Conservation (phyloP, 768 basidiomycete genomes). For the Pisolithus albus region DNA sequence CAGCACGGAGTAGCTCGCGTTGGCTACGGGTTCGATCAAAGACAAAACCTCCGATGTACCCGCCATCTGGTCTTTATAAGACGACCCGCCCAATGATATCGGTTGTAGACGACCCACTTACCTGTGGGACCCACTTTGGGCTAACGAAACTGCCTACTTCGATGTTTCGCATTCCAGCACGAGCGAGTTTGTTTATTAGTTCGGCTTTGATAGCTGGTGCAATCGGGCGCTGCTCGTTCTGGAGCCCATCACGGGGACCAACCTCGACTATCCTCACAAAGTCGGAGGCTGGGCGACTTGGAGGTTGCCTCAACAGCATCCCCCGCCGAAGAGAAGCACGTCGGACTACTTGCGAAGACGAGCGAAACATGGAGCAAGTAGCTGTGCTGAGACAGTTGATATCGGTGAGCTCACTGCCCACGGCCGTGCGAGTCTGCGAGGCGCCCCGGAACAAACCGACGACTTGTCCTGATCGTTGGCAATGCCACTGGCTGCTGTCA, state of each 20-base stretch:
- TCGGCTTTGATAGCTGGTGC: constrained; percentile 70
- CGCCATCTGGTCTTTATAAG: constrained; percentile 57
- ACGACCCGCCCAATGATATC: not conserved
- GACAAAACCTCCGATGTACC: constrained; percentile 73
- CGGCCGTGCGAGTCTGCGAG: no score
- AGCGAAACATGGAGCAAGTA: not conserved
- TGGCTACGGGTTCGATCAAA: constrained; percentile 43
- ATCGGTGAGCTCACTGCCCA: no score
- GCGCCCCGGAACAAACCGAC: no score
- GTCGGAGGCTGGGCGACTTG: not conserved
- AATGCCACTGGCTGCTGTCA: no score
- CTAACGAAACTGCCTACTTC: constrained; percentile 90
- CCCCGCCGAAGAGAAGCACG: not conserved
- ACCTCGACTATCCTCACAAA: constrained; percentile 69
- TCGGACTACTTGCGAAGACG: not conserved
- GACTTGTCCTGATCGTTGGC: no score
- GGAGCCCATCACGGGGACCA: constrained; percentile 85
- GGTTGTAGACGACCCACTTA: constrained; percentile 21
- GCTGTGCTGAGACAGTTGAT: not conserved
- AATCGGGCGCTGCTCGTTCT: constrained; percentile 76
- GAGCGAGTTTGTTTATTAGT: constrained; percentile 67
- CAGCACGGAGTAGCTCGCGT: constrained; percentile 70
- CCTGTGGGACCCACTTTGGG: constrained; percentile 92
- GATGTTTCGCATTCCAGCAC: constrained; percentile 61
- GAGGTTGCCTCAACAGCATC: not conserved